Conservation (phyloP, 805 yeast species). For the Lachancea cidri region DNA sequence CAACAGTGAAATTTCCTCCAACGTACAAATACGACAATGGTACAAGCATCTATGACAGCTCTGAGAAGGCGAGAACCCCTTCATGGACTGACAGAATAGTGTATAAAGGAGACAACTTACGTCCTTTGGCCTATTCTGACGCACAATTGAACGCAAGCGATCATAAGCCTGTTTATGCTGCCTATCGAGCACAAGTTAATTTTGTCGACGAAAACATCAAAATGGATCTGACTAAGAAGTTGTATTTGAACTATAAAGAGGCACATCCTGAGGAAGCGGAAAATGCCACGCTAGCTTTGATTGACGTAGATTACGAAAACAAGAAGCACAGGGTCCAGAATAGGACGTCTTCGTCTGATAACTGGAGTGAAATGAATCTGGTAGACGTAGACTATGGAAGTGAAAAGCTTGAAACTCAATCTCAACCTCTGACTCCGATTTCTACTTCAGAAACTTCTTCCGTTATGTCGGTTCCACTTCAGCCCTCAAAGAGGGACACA, state of each 20-base stretch:
- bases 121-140: conserved; percentile 64
- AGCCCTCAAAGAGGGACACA: conserved; percentile 12
- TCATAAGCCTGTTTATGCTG: conserved; percentile 88
- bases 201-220: conserved; percentile 63
- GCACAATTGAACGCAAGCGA: conserved; percentile 69
- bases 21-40: conserved; percentile 92
- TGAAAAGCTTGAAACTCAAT: background rate
- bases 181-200: conserved; percentile 60
- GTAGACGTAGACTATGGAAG: conserved; percentile 10
- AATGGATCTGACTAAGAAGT: conserved; percentile 46
- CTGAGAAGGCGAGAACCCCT: conserved; percentile 90
- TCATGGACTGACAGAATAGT: conserved; percentile 95
- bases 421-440: conserved; percentile 5
- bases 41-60: conserved; percentile 72
- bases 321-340: background rate
- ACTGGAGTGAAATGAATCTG: conserved; percentile 10
- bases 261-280: conserved; percentile 29
- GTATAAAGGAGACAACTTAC: conserved; percentile 51
- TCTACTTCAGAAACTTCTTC: conserved; percentile 9
- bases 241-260: conserved; percentile 54
- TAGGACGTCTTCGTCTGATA: conserved; percentile 1
- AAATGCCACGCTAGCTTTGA: conserved; percentile 15
- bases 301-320: conserved; percentile 13
- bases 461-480: conserved; percentile 12
- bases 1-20: conserved; percentile 72